Base-by-base conservation (phyloP, 2,329 filamentous ascomycete genomes). In the Pseudogymnoascus sp. region DNA sequence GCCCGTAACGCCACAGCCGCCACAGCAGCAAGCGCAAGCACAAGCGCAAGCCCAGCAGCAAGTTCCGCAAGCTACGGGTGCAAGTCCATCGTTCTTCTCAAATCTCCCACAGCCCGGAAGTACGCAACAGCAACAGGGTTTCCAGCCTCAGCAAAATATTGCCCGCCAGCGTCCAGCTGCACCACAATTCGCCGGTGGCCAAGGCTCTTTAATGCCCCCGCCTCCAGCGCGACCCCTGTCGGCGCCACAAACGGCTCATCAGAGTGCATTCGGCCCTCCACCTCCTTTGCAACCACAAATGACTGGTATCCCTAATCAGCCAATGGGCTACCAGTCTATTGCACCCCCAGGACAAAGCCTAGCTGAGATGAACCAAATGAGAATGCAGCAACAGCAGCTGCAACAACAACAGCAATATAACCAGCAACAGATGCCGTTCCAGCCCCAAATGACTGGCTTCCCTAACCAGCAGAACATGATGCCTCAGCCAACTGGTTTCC, bases 271-370 rank as follows among this genome's bases (percentile, higher is more conserved):
- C 73, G 83, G 84, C 6, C 84, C 89, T 16, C 35, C 59, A 16
- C 86, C 90, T 60, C 87, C 90, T 14, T 77, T 97, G 68, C 88
- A 93, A 73, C 87, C 91, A 61, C 93, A 97, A 73, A 84, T 93
- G 75, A 97, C 95, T 4, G 92, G 93, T 7, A 81, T 84, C 62
- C 72, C 73, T 63, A 72, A 69, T 66, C 74, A 73, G 35, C 77
- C 75, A 65, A 76, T 67, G 64, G 69, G 82, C 62, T 82, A 84
- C 67, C 84, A 85, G 71, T 78, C 78, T 10, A 79, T 90, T 63
- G 88, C 89, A 28, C 84, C 88, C 31, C 83, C 85, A 2, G 90
- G 91, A 11, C 90, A 93, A 74, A 93, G 88, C 73, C 74, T 96
- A 68, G 83, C 86, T 69, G 90, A 93, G 53, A 78, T 95, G 50